Evolutionary conservation across 768 basidiomycete species (phyloP), one percentile per base, ranked within the genome.

Genomic region (Suillus placidus): DNA sequence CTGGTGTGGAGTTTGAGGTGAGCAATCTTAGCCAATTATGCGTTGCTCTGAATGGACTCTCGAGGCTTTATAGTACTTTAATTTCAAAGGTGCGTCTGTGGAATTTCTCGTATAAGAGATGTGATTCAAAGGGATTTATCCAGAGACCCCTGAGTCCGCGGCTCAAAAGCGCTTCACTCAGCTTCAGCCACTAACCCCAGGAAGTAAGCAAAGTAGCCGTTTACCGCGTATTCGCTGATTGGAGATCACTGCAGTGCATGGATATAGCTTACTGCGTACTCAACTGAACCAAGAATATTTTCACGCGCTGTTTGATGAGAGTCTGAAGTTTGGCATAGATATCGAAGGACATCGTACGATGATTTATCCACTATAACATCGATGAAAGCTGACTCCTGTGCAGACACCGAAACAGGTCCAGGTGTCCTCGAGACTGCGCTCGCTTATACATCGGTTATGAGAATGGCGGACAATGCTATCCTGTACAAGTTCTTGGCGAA

Each of bases 1-100:
- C 93, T n/a, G 96, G 95, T 10, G 86, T 92, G 9, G 97, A 99
- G 79, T 99, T 93, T 70, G 97, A 99, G 85, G 95, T 92, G 72
- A 61, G 84, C 76, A 16, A 43, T 64, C 49, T 54, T 35, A 30
- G 13, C 65, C 34, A n/a, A 16, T 26, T 16, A 42, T 23, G 18
- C 6, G 26, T 13, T 26, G 13, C 18, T 38, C 38, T 65, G 16
- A 61, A 54, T 51, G 66, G 12, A 66, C 67, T 71, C 47, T 69
- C 30, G 2, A 42, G 20, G 32, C 32, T 23, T 32, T 18, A 10
- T 64, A 94, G 92, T 94, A 93, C 73, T 95, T 94, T 75, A 93
- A 94, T 78, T 95, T 95, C 77, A 90, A 92, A 87, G 93, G 93
- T 90, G 71, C n/a, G 43, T 23, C 3, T 43, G 61, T 63, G 34